A percentile compares a stretch with the other conserved stretches of the same genome.
Conservation (phyloP, 75 land plant species). For the Selaginella moellendorffii region DNA sequence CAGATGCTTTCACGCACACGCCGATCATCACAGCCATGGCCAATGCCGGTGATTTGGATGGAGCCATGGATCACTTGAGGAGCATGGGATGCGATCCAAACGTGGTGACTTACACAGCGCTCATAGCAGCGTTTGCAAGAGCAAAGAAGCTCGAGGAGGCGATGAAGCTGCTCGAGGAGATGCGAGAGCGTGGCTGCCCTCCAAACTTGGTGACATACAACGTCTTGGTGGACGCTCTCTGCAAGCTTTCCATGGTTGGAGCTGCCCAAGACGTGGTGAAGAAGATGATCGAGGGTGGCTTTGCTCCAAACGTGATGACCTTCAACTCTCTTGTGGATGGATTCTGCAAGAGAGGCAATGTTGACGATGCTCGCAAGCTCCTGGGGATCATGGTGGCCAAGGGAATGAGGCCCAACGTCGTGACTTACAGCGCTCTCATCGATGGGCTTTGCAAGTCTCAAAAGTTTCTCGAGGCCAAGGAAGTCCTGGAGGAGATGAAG, state of each 20-base stretch:
- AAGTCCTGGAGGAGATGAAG: not conserved
- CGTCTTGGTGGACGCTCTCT: not conserved
- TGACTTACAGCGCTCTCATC: not conserved
- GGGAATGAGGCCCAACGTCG: not conserved
- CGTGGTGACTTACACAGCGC: not conserved
- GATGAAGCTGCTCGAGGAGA: not conserved
- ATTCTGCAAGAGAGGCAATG: not conserved
- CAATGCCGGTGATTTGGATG: not conserved
- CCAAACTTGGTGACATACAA: not conserved
- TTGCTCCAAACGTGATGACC: not conserved
- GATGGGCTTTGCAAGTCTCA: slow-evolving; percentile 4
- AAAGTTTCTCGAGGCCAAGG: not conserved
- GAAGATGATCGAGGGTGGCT: not conserved
- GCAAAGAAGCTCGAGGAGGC: not conserved
- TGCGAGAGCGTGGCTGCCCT: not conserved
- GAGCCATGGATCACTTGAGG: not conserved
- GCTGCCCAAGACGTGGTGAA: not conserved
- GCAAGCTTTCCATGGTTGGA: not conserved
- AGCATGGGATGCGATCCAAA: not conserved
- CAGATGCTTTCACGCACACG: not conserved
- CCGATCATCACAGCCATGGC: not conserved
- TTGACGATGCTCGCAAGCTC: not conserved
- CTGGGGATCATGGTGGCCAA: not conserved
- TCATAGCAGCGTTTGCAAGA: not conserved
- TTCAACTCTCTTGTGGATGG: not conserved